Base-by-base conservation (phyloP, 306 rosid species). In the Parietaria judaica region DNA sequence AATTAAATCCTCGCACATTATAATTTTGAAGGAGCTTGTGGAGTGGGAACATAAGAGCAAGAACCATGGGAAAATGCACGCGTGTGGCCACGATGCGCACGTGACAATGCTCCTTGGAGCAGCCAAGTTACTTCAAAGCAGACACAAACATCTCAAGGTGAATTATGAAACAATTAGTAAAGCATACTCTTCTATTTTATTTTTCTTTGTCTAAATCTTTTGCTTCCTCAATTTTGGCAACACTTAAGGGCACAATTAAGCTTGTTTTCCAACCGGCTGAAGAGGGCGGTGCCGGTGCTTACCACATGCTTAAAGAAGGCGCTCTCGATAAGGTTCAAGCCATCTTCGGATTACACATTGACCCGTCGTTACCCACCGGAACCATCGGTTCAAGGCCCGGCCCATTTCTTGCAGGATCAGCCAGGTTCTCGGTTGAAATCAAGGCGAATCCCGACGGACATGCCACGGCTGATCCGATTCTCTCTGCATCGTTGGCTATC, bases 71-170 rank as follows among this genome's bases (percentile, higher is more conserved):
- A 80, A 77, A 60, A 80, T 77, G 85, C 82, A 80, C 35, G 82
- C 75, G 12, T 77, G 78, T 50, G 85, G 85, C 11, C 85, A 80
- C 49, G 85, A 76, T 67, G 50, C 85, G 51, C 85, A 80, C 52
- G 82, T 77, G 17, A 77, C 85, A 52, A 80, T 80, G 85, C 73
- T 80, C 36, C 67, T 80, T 46, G 85, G 85, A 64, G 82, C 85
- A 66, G 85, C 82, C 12, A 80, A 75, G 72, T 64, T 80, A 54
- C 82, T 76, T 36, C 85, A 76, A 50, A 49, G 36, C 6, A 53
- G 47, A 72, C 57, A 11, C 38, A 14, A 23, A 23, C 31, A 23
- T 23, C n/a, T 72, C 11, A 66, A 70, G 74, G 77, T 61, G 53
- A 66, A 7, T 49, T 49, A 58, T 7, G 39, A 37, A 58, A 12